Base-by-base conservation (phyloP, 1,284 basidiomycete genomes). In the Amylostereum chailletii region DNA sequence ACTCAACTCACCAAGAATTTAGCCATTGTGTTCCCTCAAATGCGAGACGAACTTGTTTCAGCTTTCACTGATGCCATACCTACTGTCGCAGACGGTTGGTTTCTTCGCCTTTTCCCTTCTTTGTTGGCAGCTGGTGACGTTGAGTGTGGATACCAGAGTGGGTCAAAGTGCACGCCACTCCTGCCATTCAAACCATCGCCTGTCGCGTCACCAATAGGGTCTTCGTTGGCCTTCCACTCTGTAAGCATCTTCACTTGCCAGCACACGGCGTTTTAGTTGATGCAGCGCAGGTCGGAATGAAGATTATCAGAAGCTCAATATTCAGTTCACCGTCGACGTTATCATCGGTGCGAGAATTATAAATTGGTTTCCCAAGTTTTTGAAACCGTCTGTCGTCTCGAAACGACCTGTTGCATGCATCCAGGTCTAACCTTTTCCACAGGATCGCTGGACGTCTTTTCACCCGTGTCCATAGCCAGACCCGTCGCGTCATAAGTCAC, bases 1-100 rank as follows among this genome's bases (percentile, higher is more conserved):
- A 51, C 33, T 9, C 57, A 56, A 5, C 57, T 73, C 6, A 66
- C 63, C 4, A 60, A 66, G 2, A 66, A 62, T 39, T 47, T 71
- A 2, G 51, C 44, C 0, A 41, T 8, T 0, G 34, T 66, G 2
- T 61, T 61, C 26, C 46, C 56, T 5, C 61, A 64, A 3, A 52
- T 71, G 3, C 52, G 53, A 32, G 59, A 70, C 6, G 71, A 73
- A 49, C 52, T 71, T 3, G n/a, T 45, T 1, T 33, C 39, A 0
- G 57, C 67, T 0, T 65, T 69, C 46, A 56, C 62, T 4, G 64
- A 68, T 7, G 33, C 51, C 30, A 53, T 67, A 46, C 63, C 57
- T 43, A 42, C 42, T 4, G 34, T 8, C 3, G 53, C 29, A 2
- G 26, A 55, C 29, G 58, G 58, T 19, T 19, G 19, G 19, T 19